These are phyloP conservation scores for Rhizopus stolonifer DNA, from an alignment of 371 early-diverging fungal genomes.

Conservation along the genomic window DNA sequence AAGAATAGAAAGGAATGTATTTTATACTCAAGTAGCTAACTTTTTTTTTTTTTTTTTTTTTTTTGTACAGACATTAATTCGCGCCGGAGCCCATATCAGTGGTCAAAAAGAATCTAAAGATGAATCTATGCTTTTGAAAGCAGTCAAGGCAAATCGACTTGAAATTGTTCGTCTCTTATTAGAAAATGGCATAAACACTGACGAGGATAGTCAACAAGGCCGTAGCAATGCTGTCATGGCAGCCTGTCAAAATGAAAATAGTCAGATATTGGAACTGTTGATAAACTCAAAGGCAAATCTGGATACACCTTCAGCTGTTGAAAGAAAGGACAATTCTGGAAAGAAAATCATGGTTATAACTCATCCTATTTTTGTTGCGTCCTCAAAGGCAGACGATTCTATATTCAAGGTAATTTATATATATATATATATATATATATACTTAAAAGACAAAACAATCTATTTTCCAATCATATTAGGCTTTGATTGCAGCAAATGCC, in stretches of 20 bases:
- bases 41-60: background rate
- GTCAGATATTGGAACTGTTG: slow-evolving; percentile 27
- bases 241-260: slow-evolving; percentile 29
- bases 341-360: slow-evolving; percentile 11
- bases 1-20: no score
- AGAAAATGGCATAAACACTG: slow-evolving; percentile 19
- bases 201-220: slow-evolving; percentile 32
- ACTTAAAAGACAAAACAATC: no score
- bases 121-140: slow-evolving; percentile 26
- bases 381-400: background rate
- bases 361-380: slow-evolving; percentile 33
- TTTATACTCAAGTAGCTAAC: no score
- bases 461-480: slow-evolving; percentile 5
- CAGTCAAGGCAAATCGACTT: slow-evolving; percentile 19
- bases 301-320: slow-evolving; percentile 15
- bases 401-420: slow-evolving; percentile 20
- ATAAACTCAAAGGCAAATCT: slow-evolving; percentile 20
- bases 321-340: slow-evolving; percentile 4
- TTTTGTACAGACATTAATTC: slow-evolving; percentile 25
- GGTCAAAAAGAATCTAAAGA: background rate
- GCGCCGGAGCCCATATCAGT: slow-evolving; percentile 20
- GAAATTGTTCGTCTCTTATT: slow-evolving; percentile 31
- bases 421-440: no score
- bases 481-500: slow-evolving; percentile 24
- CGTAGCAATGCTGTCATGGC: slow-evolving; percentile 39